Conservation (phyloP, 1,284 basidiomycete genomes). For the Naganishia sp. region DNA sequence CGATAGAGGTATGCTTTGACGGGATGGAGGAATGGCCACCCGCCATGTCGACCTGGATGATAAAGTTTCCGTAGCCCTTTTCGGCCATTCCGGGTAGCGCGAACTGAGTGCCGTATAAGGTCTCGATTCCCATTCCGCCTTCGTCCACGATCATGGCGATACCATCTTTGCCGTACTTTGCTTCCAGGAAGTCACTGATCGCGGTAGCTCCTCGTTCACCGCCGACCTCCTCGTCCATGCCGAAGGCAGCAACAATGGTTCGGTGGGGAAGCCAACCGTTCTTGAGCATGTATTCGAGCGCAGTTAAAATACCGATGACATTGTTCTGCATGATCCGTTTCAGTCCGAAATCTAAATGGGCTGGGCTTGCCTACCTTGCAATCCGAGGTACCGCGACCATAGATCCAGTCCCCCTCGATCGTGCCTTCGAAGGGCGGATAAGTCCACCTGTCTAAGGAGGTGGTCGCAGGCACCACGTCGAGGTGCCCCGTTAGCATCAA, state of each 20-base stretch:
- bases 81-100: conserved; percentile 42
- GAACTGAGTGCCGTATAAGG: conserved; percentile 39
- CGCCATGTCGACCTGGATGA: conserved; percentile 26
- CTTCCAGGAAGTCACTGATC: conserved; percentile 35
- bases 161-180: conserved; percentile 39
- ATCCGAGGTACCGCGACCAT: conserved; percentile 40
- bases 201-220: conserved; percentile 40
- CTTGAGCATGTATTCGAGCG: conserved; percentile 36
- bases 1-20: conserved; percentile 39
- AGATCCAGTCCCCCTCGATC: conserved; percentile 39
- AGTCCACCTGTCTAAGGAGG: conserved; percentile 35
- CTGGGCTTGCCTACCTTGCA: conserved; percentile 36
- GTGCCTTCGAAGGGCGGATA: conserved; percentile 38
- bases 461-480: conserved; percentile 31
- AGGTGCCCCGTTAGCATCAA: conserved; percentile 30
- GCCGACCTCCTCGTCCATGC: conserved; percentile 41
- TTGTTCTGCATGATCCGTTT: conserved; percentile 13
- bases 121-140: conserved; percentile 41
- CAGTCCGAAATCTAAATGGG: background rate
- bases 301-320: conserved; percentile 32
- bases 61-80: conserved; percentile 38
- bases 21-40: conserved; percentile 33
- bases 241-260: conserved; percentile 23
- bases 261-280: conserved; percentile 31
- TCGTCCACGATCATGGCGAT: conserved; percentile 43